phyloP scores from a whole-genome alignment of 2,329 filamentous ascomycete species.

The Talaromyces sp. region DNA sequence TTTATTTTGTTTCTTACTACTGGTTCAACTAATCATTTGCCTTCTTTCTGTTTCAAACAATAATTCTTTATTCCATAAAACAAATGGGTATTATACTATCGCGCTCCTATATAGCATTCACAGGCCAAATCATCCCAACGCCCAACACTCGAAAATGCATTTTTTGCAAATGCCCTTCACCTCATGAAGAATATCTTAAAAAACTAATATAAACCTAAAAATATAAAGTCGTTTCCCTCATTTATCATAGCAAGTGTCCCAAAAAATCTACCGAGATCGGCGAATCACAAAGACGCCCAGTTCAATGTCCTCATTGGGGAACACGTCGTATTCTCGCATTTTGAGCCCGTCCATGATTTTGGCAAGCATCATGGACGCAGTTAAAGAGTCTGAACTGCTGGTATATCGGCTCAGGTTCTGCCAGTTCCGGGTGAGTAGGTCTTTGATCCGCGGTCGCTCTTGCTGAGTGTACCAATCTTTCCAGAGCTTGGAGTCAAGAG shows the following conservation, averaged over 20 bases:
- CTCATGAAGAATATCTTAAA: not conserved
- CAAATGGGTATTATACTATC: slow-evolving; percentile 11
- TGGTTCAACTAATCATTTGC: not conserved
- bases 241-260: not conserved
- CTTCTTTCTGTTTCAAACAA: not conserved
- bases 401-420: slow-evolving; percentile 27
- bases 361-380: slow-evolving; percentile 51
- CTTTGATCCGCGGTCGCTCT: slow-evolving; percentile 54
- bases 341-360: slow-evolving; percentile 56
- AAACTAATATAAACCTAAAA: not conserved
- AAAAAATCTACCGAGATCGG: slow-evolving; percentile 27
- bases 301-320: slow-evolving; percentile 40
- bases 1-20: too few species aligned
- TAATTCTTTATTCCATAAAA: slow-evolving; percentile 1
- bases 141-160: not conserved
- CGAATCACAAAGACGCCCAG: slow-evolving; percentile 46
- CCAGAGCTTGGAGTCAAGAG: slow-evolving; percentile 51
- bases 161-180: not conserved
- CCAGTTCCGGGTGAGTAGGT: slow-evolving; percentile 40
- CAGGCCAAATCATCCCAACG: not conserved
- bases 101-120: not conserved
- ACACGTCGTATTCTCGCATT: slow-evolving; percentile 40
- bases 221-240: not conserved
- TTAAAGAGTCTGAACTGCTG: slow-evolving; percentile 30
- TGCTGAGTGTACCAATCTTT: slow-evolving; percentile 61